phyloP scores from a whole-genome alignment of 2,329 filamentous ascomycete genomes.

The Fragosphaeria purpurea region DNA sequence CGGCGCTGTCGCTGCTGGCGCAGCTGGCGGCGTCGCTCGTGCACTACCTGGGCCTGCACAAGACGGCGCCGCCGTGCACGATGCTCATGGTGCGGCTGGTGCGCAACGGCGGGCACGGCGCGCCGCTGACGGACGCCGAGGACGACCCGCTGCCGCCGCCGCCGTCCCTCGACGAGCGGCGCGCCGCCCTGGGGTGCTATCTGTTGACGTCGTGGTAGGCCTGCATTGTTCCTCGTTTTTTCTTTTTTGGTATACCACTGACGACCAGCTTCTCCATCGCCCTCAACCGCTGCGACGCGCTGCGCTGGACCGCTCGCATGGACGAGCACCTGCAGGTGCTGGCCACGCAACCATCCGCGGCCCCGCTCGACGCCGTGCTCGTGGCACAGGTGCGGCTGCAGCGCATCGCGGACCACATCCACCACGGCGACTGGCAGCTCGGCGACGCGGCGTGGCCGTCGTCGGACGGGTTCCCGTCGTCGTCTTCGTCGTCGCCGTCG shows the following conservation, averaged over 20 bases:
- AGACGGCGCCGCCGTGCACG: conserved; percentile 6
- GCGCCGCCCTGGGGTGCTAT: conserved; percentile 38
- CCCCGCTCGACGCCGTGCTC: conserved; percentile 39
- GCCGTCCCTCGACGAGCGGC: conserved; percentile 31
- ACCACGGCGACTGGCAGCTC: conserved; percentile 14
- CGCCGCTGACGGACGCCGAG: conserved; percentile 10
- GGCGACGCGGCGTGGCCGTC: too few relatives aligned
- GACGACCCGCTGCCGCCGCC: conserved; percentile 2
- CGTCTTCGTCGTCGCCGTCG: too few relatives aligned
- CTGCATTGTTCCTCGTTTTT: too few relatives aligned
- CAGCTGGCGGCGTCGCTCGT: conserved; percentile 32
- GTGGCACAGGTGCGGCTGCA: conserved; percentile 31
- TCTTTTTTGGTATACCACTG: not conserved
- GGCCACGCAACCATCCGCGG: too few relatives aligned
- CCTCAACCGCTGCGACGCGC: conserved; percentile 36
- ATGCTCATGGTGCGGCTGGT: conserved; percentile 8
- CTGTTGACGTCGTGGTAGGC: conserved; percentile 28
- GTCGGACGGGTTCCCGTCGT: too few relatives aligned
- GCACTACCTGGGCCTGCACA: conserved; percentile 36
- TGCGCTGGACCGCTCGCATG: conserved; percentile 49
- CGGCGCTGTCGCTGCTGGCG: conserved; percentile 31
- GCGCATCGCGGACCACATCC: conserved; percentile 26
- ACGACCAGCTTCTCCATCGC: conserved; percentile 1
- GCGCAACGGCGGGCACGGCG: conserved; percentile 4
- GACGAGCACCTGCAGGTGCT: conserved; percentile 45